Conservation (phyloP, 768 basidiomycete species). For the Rhodotorula diobovata region DNA sequence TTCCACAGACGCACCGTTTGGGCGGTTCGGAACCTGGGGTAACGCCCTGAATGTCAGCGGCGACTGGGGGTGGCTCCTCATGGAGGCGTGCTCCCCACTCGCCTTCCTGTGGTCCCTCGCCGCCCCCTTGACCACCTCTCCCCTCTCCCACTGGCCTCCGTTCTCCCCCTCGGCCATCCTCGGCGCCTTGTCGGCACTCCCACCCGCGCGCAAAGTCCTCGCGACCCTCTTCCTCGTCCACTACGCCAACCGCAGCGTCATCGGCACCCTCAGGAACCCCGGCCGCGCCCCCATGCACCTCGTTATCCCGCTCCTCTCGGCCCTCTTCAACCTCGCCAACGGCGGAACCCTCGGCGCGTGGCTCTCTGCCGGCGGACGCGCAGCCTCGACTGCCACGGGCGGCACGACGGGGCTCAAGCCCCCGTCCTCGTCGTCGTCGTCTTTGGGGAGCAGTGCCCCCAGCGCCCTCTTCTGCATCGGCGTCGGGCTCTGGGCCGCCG, state of each 20-base stretch:
- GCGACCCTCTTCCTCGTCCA: conserved; percentile 63
- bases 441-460: no score
- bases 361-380: background rate
- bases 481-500: conserved; percentile 59
- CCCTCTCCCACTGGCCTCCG: conserved; percentile 50
- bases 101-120: conserved; percentile 17
- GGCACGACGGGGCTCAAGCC: background rate
- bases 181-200: conserved; percentile 41
- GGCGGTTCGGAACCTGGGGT: conserved; percentile 5
- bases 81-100: conserved; percentile 30
- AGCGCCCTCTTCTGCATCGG: conserved; percentile 36
- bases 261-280: conserved; percentile 75
- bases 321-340: conserved; percentile 68
- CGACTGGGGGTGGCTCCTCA: conserved; percentile 21
- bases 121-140: conserved; percentile 47
- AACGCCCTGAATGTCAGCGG: conserved; percentile 13
- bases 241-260: conserved; percentile 74
- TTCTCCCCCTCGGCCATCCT: conserved; percentile 49
- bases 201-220: conserved; percentile 55
- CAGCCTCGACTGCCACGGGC: background rate
- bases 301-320: conserved; percentile 56
- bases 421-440: no score
- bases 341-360: conserved; percentile 49
- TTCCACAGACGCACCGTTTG: conserved; percentile 31
- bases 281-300: conserved; percentile 69